Conservation (phyloP, 2,329 filamentous ascomycete species). For the Xenoacremonium recifei region DNA sequence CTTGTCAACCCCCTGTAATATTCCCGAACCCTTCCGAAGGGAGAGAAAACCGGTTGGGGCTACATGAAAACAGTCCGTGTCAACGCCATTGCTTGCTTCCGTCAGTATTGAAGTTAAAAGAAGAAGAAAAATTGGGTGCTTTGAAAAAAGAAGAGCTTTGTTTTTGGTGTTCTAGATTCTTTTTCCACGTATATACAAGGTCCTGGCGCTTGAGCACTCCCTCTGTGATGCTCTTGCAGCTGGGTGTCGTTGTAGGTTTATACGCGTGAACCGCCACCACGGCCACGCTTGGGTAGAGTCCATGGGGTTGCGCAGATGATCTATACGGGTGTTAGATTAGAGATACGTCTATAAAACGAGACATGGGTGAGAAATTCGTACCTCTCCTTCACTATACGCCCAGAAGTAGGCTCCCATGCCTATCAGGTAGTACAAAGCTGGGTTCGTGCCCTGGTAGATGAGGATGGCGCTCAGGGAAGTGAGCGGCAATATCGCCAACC, state of each 20-base stretch:
- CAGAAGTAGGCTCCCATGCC: constrained; percentile 89
- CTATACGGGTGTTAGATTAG: constrained; percentile 32
- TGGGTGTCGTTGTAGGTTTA: constrained; percentile 1
- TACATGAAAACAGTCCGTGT: constrained; percentile 2
- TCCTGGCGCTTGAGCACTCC: not conserved
- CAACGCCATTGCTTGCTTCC: constrained; percentile 12
- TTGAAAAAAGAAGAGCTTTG: too few species aligned
- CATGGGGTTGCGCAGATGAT: constrained; percentile 68
- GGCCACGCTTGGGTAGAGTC: constrained; percentile 61
- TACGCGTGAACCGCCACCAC: constrained; percentile 23
- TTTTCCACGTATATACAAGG: not conserved
- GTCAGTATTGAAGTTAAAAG: too few species aligned
- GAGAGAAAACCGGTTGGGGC: constrained; percentile 1
- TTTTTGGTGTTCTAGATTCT: constrained; percentile 1
- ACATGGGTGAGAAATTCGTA: constrained; percentile 45
- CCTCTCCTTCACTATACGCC: constrained; percentile 97
- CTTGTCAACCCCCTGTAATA: too few species aligned
- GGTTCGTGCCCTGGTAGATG: constrained; percentile 89
- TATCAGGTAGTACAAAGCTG: constrained; percentile 87
- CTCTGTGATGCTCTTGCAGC: not conserved
- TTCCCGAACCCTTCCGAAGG: too few species aligned
- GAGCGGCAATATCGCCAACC: constrained; percentile 80
- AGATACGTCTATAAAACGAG: not conserved
- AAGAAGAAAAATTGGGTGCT: too few species aligned
- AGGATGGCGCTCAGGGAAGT: constrained; percentile 71